These are phyloP conservation scores for Micromonas pusilla DNA, from an alignment of 139 green algal species.

Conservation along the genomic window DNA sequence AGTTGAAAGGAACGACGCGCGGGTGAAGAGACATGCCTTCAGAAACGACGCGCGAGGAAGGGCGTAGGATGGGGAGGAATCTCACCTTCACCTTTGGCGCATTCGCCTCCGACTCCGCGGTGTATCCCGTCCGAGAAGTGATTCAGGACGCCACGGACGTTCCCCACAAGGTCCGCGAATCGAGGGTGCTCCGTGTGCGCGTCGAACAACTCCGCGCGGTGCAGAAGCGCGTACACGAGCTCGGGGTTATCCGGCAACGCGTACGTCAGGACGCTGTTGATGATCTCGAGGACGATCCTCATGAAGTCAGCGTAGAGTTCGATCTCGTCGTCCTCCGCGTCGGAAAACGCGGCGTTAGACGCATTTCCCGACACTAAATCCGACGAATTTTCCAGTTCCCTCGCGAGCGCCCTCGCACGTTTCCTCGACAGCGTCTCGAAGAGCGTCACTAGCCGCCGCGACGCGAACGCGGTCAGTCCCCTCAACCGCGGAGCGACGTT, in stretches of 20 bases:
- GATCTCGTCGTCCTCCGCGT: conserved; percentile 36
- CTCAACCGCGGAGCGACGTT: background rate
- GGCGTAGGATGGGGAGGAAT: too few relatives aligned
- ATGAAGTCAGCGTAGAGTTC: conserved; percentile 76
- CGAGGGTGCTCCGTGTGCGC: conserved; percentile 47
- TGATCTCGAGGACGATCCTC: conserved; percentile 75
- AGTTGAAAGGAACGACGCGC: too few relatives aligned
- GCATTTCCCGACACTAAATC: too few relatives aligned
- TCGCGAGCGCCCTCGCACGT: background rate
- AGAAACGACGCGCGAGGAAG: too few relatives aligned
- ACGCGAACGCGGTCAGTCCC: background rate
- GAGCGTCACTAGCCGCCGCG: background rate
- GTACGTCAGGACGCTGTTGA: conserved; percentile 67
- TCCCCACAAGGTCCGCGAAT: conserved; percentile 62
- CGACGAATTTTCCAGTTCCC: background rate
- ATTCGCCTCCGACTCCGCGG: background rate
- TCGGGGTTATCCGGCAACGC: conserved; percentile 47
- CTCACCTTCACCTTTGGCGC: too few relatives aligned
- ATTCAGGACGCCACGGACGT: conserved; percentile 42
- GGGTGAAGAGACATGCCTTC: too few relatives aligned
- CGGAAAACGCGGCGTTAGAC: background rate
- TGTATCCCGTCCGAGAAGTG: conserved; percentile 1
- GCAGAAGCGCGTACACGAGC: conserved; percentile 84
- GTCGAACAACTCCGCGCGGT: conserved; percentile 59
- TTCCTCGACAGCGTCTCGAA: background rate